Evolutionary conservation across 2,329 filamentous ascomycete genomes (phyloP).

Genomic region (Calonectria multiphialidica): DNA sequence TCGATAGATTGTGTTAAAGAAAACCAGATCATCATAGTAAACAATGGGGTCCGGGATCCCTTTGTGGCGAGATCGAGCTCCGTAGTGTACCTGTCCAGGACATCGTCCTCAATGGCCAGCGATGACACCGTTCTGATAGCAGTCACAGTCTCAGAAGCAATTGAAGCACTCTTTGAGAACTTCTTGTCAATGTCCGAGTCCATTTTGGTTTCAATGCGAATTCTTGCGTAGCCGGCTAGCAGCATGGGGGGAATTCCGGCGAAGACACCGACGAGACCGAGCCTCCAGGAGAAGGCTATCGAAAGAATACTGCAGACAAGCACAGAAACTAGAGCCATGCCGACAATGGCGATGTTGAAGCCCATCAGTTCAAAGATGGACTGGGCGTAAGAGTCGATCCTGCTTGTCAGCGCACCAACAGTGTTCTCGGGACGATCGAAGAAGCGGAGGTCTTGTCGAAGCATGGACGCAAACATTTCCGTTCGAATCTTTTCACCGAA

Average conservation of each 20-base stretch:
- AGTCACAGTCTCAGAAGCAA: constrained; percentile 55
- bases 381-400: constrained; percentile 38
- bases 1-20: constrained; percentile 49
- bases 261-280: constrained; percentile 59
- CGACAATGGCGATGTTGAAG: constrained; percentile 51
- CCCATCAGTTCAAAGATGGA: constrained; percentile 54
- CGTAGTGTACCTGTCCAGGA: constrained; percentile 41
- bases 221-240: constrained; percentile 44
- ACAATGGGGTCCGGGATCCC: constrained; percentile 37
- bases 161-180: constrained; percentile 48
- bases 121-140: constrained; percentile 54
- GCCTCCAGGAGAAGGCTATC: constrained; percentile 58
- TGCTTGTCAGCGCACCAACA: neutral
- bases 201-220: constrained; percentile 52
- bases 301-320: constrained; percentile 52
- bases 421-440: constrained; percentile 17
- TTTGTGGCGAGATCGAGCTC: constrained; percentile 44
- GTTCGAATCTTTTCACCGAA: neutral
- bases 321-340: constrained; percentile 50
- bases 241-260: constrained; percentile 51
- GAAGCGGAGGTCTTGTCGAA: constrained; percentile 18
- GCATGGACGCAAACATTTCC: constrained; percentile 14
- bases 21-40: constrained; percentile 47
- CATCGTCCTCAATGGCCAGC: constrained; percentile 52
- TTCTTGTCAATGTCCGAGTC: constrained; percentile 49